These are phyloP conservation scores for Colletotrichum camelliae DNA, from an alignment of 2,329 filamentous ascomycete genomes.

Conservation along the genomic window DNA sequence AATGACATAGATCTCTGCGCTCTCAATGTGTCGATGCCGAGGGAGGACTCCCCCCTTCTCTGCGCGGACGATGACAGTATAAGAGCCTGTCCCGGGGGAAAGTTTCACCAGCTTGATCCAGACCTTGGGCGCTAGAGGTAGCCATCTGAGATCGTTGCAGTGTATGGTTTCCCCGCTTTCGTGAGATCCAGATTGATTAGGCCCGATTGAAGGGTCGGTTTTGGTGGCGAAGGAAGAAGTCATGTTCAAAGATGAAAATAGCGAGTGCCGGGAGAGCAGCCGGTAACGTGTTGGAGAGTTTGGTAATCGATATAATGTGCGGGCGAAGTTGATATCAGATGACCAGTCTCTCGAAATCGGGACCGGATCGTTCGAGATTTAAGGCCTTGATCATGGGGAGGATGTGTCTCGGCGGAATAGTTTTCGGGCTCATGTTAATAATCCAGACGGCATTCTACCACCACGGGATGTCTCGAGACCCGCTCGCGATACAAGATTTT, in stretches of 20 bases:
- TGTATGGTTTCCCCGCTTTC: background rate
- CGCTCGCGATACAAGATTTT: background rate
- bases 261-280: background rate
- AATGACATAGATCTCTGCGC: background rate
- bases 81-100: background rate
- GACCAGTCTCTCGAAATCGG: background rate
- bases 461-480: background rate
- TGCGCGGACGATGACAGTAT: background rate
- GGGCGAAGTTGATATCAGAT: background rate
- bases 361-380: background rate
- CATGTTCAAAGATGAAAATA: background rate
- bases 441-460: background rate
- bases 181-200: background rate
- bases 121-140: background rate
- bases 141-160: background rate
- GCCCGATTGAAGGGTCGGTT: background rate
- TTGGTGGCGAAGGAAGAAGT: background rate
- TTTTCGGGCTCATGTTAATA: background rate
- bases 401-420: background rate
- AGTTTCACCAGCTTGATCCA: background rate
- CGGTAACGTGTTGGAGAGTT: background rate
- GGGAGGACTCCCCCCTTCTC: background rate
- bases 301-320: background rate
- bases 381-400: background rate
- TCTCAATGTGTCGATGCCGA: background rate